phyloP scores from a whole-genome alignment of 2,329 filamentous ascomycete genomes.

The Fusarium sterilihyphosum region DNA sequence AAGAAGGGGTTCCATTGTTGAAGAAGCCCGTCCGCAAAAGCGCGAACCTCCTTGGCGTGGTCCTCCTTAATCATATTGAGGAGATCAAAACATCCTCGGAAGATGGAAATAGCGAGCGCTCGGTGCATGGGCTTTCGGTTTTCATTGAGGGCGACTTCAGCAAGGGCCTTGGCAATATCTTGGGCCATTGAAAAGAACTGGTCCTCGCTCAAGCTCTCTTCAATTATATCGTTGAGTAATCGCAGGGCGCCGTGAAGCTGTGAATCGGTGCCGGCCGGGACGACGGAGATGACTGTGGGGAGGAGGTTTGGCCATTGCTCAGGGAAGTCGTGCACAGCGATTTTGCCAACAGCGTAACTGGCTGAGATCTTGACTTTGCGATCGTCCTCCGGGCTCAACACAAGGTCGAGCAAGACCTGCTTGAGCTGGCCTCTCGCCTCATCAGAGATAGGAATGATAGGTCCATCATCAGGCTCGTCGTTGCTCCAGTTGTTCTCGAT shows the following conservation, averaged over 20 bases:
- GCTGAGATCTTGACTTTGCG: slow-evolving; percentile 90
- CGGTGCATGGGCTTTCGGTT: slow-evolving; percentile 79
- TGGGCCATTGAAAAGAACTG: slow-evolving; percentile 93
- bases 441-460: slow-evolving; percentile 74
- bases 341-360: slow-evolving; percentile 86
- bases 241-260: slow-evolving; percentile 91
- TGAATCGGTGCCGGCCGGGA: slow-evolving; percentile 77
- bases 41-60: slow-evolving; percentile 84
- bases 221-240: slow-evolving; percentile 88
- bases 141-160: slow-evolving; percentile 81
- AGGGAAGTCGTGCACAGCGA: slow-evolving; percentile 91
- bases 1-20: slow-evolving; percentile 91
- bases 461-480: slow-evolving; percentile 73
- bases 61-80: slow-evolving; percentile 97
- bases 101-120: slow-evolving; percentile 88
- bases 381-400: slow-evolving; percentile 77
- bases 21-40: slow-evolving; percentile 88
- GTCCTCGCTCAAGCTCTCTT: slow-evolving; percentile 91
- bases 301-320: slow-evolving; percentile 94
- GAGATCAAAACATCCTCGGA: slow-evolving; percentile 91
- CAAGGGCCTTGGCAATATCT: slow-evolving; percentile 85
- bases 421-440: slow-evolving; percentile 78
- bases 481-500: slow-evolving; percentile 86
- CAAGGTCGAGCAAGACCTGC: slow-evolving; percentile 78
- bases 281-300: slow-evolving; percentile 79